These are phyloP conservation scores for Nothomitra cinnamomea DNA, from an alignment of 2,329 filamentous ascomycete species.

Conservation along the genomic window DNA sequence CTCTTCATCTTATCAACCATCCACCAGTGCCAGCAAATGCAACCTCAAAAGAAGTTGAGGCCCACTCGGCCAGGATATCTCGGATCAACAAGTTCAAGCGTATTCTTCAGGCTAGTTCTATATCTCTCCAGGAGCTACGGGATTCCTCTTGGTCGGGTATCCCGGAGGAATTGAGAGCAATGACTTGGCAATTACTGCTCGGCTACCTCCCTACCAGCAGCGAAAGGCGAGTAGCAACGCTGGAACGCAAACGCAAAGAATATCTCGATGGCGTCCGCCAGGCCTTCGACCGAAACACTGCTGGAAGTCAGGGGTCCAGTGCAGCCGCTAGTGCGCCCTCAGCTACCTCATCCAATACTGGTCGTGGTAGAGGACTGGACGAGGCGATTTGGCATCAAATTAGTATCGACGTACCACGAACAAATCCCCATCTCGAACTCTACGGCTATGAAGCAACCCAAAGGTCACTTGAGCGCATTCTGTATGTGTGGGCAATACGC, in stretches of 20 bases:
- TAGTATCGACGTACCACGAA: conserved; percentile 92
- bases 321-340: conserved; percentile 25
- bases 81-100: conserved; percentile 98
- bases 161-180: conserved; percentile 85
- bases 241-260: conserved; percentile 90
- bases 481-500: conserved; percentile 95
- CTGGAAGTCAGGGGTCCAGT: conserved; percentile 20
- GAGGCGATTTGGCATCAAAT: conserved; percentile 99
- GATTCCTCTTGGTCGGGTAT: conserved; percentile 86
- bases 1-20: conserved; percentile 84
- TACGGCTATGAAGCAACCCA: conserved; percentile 96
- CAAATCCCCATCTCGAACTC: conserved; percentile 86
- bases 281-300: conserved; percentile 39
- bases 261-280: conserved; percentile 79
- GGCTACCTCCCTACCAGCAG: conserved; percentile 96
- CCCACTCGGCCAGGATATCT: conserved; percentile 70
- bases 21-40: conserved; percentile 57
- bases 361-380: conserved; percentile 61
- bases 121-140: conserved; percentile 68
- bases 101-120: conserved; percentile 80
- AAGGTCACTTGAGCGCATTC: conserved; percentile 76
- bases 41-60: conserved; percentile 67
- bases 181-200: conserved; percentile 96
- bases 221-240: conserved; percentile 71
- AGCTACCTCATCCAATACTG: conserved; percentile 29